These are phyloP conservation scores for Sphaerulina musiva DNA, from an alignment of 2,329 filamentous ascomycete species.

Conservation along the genomic window DNA sequence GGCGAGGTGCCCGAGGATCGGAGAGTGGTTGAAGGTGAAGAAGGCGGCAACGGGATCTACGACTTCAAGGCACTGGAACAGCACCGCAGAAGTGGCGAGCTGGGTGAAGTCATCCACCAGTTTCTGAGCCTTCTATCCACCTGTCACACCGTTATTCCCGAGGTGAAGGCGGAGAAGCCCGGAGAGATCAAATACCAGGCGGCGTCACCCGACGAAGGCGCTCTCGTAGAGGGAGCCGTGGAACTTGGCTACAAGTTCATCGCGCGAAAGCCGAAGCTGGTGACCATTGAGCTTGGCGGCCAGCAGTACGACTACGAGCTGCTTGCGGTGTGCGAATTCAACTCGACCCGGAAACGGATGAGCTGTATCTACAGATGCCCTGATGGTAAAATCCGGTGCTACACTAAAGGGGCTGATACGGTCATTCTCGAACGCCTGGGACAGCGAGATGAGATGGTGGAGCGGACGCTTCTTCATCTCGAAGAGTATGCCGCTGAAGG, in stretches of 20 bases:
- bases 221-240: slow-evolving; percentile 87
- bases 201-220: slow-evolving; percentile 92
- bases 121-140: slow-evolving; percentile 81
- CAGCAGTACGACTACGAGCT: slow-evolving; percentile 77
- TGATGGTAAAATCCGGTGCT: slow-evolving; percentile 87
- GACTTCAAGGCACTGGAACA: slow-evolving; percentile 70
- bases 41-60: slow-evolving; percentile 69
- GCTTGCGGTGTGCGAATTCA: slow-evolving; percentile 97
- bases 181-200: slow-evolving; percentile 94
- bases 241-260: slow-evolving; percentile 81
- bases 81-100: slow-evolving; percentile 56
- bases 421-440: slow-evolving; percentile 89
- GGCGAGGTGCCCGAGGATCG: slow-evolving; percentile 89
- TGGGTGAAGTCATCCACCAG: slow-evolving; percentile 62
- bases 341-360: slow-evolving; percentile 96
- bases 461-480: slow-evolving; percentile 86
- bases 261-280: slow-evolving; percentile 80
- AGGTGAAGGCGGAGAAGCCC: slow-evolving; percentile 68
- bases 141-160: slow-evolving; percentile 96
- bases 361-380: slow-evolving; percentile 95
- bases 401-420: slow-evolving; percentile 95
- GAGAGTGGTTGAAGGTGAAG: slow-evolving; percentile 65
- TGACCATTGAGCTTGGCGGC: slow-evolving; percentile 73
- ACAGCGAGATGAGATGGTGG: slow-evolving; percentile 71
- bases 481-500: slow-evolving; percentile 98